phyloP scores from a whole-genome alignment of 139 green algal genomes.

The Trebouxia sp. region DNA sequence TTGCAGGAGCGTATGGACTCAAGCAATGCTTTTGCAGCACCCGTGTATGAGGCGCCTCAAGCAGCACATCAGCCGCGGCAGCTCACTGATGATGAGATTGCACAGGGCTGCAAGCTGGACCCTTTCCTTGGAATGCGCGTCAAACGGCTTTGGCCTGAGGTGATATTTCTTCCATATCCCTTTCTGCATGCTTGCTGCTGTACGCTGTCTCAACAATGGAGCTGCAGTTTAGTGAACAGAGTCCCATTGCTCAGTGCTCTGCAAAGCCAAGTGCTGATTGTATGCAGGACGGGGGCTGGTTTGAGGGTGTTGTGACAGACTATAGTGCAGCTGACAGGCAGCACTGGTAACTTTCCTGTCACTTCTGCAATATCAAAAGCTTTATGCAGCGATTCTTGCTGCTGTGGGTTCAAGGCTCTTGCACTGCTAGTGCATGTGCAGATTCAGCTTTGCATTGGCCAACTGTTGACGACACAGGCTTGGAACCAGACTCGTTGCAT shows the following conservation, averaged over 20 bases:
- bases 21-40: not conserved
- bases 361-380: no score
- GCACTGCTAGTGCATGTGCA: no score
- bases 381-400: no score
- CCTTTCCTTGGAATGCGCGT: constrained; percentile 4
- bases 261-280: no score
- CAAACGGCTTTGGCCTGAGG: not conserved
- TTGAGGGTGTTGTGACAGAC: constrained; percentile 11
- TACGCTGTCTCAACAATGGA: no score
- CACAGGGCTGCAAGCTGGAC: constrained; percentile 19
- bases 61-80: not conserved
- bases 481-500: no score
- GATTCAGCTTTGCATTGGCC: no score
- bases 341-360: not conserved
- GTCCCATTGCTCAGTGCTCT: no score
- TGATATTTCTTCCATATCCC: no score
- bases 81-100: constrained; percentile 21
- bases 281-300: constrained; percentile 2
- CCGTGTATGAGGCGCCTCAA: not conserved
- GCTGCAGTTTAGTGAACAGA: no score
- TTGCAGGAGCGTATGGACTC: not conserved
- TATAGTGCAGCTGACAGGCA: not conserved
- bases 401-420: no score
- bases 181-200: not conserved
- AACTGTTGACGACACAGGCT: no score